Percentiles rank a stretch among this genome's conserved stretches.
phyloP scores from a whole-genome alignment of 345 rosid species.

The Salix viminalis region DNA sequence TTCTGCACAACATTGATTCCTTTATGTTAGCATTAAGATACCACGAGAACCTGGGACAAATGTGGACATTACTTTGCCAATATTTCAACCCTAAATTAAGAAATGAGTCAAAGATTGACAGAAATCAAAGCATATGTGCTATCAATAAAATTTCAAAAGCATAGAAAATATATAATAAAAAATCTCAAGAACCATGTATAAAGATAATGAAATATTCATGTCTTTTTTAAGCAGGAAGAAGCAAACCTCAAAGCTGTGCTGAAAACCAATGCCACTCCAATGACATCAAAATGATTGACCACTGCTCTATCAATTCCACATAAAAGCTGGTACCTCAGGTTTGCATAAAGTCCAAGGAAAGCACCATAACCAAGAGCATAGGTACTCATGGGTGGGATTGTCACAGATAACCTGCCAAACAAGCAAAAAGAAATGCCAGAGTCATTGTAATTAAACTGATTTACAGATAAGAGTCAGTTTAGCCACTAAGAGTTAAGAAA shows the following conservation, averaged over 20 bases:
- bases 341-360: slow-evolving; percentile 82
- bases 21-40: background rate
- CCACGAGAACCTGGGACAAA: background rate
- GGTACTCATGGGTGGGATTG: slow-evolving; percentile 60
- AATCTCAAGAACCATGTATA: background rate
- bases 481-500: background rate
- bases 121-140: background rate
- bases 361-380: slow-evolving; percentile 84
- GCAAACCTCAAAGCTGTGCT: slow-evolving; percentile 79
- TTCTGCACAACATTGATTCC: background rate
- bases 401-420: slow-evolving; percentile 66
- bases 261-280: slow-evolving; percentile 82
- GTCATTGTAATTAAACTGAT: background rate
- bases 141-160: background rate
- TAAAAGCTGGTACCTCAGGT: slow-evolving; percentile 74
- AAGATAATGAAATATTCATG: background rate
- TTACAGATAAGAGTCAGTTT: background rate
- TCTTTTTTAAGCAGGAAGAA: background rate
- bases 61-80: background rate
- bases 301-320: slow-evolving; percentile 74
- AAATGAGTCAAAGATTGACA: too few species aligned
- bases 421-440: background rate
- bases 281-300: slow-evolving; percentile 82
- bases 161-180: background rate
- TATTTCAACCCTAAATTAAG: background rate